Base-by-base conservation (phyloP, 1,284 basidiomycete genomes). In the Microbotryum scabiosae region DNA sequence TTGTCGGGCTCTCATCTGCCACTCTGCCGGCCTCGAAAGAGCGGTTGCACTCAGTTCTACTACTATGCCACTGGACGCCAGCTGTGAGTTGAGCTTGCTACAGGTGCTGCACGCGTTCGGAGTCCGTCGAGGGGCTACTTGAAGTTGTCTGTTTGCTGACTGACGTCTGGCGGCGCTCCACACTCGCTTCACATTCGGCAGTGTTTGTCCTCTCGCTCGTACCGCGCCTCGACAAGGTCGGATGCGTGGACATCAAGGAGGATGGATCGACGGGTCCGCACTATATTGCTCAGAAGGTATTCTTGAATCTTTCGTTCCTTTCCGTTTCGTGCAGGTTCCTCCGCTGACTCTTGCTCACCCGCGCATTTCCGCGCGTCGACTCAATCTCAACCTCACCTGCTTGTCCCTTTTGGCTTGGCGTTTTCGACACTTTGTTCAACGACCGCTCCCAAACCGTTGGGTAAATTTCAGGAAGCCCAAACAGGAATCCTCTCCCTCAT, bases 141-240 rank as follows among this genome's bases (percentile, higher is more conserved):
- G n/a, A n/a, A n/a, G n/a, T n/a, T n/a, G 53, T 18, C n/a, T 41
- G 18, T 16, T 55, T 14, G 53, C 36, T 41, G 36, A 41, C 36
- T 41, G 36, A 41, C 36, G 16, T 41, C 16, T 41, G 36, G 16
- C 16, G 36, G 36, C 36, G 36, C 36, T 41, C 36, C 36, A 41
- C 36, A 41, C 18, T 25, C 36, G 30, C 53, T 26, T 55, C 20
- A n/a, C n/a, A 54, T 43, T 5, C 5, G 41, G 14, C 53, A 25
- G 59, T 64, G 9, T 64, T 54, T 32, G 43, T 45, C 14, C 59
- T 64, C 32, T 44, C 56, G 41, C 54, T 64, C 5, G 59, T 56
- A 5, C 62, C 62, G 5, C 62, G 62, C 3, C 20, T 5, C 12
- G 16, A 14, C 48, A 14, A n/a, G 12, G 43, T 60, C 0, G 60